These are phyloP conservation scores for Aureobasidium sp. DNA, from an alignment of 2,329 filamentous ascomycete genomes.

Conservation along the genomic window DNA sequence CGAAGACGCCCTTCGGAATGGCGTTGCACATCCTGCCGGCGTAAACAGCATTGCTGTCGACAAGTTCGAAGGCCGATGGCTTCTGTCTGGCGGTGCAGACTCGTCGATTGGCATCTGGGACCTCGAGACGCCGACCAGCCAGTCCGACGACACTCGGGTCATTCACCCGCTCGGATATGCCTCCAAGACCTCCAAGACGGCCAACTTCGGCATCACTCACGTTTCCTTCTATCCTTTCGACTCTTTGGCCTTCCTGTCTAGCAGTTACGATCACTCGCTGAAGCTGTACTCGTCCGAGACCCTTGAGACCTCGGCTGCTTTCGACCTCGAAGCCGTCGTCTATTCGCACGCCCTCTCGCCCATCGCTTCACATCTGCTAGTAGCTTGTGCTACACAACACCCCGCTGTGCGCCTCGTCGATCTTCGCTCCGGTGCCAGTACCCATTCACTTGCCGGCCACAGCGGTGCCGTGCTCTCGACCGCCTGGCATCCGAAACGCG, in stretches of 20 bases:
- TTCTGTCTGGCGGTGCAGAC: conserved; percentile 80
- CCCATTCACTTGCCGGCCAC: conserved; percentile 44
- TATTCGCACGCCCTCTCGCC: conserved; percentile 73
- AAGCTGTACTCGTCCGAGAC: conserved; percentile 65
- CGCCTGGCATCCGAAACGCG: conserved; percentile 73
- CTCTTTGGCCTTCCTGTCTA: conserved; percentile 63
- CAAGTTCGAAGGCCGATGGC: conserved; percentile 69
- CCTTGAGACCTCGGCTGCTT: conserved; percentile 54
- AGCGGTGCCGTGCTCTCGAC: conserved; percentile 48
- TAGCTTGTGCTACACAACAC: conserved; percentile 83
- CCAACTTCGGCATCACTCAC: conserved; percentile 67
- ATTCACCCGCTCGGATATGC: conserved; percentile 40
- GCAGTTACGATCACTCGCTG: conserved; percentile 68
- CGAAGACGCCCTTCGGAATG: conserved; percentile 17
- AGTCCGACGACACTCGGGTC: conserved; percentile 9
- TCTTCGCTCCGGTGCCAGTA: conserved; percentile 67
- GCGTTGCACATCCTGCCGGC: conserved; percentile 64
- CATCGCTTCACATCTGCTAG: conserved; percentile 63
- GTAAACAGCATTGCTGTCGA: conserved; percentile 75
- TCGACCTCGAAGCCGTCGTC: conserved; percentile 58
- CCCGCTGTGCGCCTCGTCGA: conserved; percentile 79
- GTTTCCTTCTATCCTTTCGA: conserved; percentile 74
- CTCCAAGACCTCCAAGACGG: conserved; percentile 33
- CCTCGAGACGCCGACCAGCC: conserved; percentile 51
- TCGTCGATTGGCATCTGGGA: conserved; percentile 83